These are phyloP conservation scores for Nakazawaea ishiwadae DNA, from an alignment of 805 yeast genomes.

Conservation along the genomic window DNA sequence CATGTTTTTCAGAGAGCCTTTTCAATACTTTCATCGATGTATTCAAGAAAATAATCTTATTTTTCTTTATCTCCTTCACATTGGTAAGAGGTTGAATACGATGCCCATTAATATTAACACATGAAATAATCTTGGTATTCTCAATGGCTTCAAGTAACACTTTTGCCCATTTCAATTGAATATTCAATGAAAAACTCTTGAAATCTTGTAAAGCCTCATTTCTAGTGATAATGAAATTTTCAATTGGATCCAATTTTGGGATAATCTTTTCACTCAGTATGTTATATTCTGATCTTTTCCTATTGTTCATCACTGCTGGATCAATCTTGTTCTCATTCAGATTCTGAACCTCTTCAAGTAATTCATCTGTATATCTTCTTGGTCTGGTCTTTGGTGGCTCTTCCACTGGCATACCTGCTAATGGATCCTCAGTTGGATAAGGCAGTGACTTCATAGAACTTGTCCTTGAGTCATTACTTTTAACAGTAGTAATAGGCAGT, in stretches of 20 bases:
- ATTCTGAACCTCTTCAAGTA: conserved; percentile 3
- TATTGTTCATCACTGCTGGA: too few species aligned
- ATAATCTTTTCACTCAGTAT: too few species aligned
- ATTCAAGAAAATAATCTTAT: conserved; percentile 48
- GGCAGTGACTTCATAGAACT: neutral
- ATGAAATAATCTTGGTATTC: conserved; percentile 34
- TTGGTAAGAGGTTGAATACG: conserved; percentile 32
- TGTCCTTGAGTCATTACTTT: neutral
- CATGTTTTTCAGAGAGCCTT: conserved; percentile 43
- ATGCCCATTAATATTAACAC: conserved; percentile 44
- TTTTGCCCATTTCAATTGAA: conserved; percentile 66
- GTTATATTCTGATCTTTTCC: too few species aligned
- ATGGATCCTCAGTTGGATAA: conserved; percentile 2
- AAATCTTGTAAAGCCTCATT: conserved; percentile 30
- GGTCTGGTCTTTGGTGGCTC: neutral
- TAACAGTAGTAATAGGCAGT: too few species aligned
- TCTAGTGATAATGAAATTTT: conserved; percentile 25
- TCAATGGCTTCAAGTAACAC: conserved; percentile 44
- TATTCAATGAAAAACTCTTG: conserved; percentile 36
- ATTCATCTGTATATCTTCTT: conserved; percentile 9
- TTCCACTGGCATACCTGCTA: neutral
- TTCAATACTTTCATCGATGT: conserved; percentile 59
- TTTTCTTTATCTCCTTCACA: conserved; percentile 41
- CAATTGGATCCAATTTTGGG: conserved; percentile 9
- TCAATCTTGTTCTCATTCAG: neutral